A percentile compares a stretch with the other conserved stretches of the same genome.
Evolutionary conservation across 208 protist species (phyloP).

Genomic region (Trypanosomatidae sp.): DNA sequence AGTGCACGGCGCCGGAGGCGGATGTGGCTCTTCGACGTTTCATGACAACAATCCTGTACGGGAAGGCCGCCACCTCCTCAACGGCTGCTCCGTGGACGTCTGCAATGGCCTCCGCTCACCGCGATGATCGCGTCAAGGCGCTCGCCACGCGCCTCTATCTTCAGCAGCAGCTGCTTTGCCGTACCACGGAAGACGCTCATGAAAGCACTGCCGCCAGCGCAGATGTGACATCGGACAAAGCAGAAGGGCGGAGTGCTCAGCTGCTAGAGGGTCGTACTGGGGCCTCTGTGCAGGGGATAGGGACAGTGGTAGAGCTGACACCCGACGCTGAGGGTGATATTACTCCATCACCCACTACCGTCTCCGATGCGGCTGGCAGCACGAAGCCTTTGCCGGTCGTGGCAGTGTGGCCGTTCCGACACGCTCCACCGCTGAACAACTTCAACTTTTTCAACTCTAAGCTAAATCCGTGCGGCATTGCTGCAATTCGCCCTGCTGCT

Average conservation of each 20-base stretch:
- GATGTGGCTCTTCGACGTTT: neutral
- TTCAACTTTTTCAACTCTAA: constrained; percentile 52
- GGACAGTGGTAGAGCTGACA: neutral
- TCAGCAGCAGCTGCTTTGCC: constrained; percentile 19
- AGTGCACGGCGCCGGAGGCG: neutral
- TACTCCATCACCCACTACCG: neutral
- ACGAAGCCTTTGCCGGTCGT: neutral
- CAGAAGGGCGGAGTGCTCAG: neutral
- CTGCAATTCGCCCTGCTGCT: constrained; percentile 10
- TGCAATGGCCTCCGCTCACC: neutral
- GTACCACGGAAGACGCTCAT: neutral
- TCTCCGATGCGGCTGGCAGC: neutral
- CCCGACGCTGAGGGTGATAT: neutral
- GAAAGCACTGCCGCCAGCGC: neutral
- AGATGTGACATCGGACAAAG: neutral
- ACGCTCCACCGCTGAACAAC: constrained; percentile 42
- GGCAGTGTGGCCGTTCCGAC: constrained; percentile 60
- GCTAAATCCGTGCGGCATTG: constrained; percentile 31
- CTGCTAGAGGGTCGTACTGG: neutral
- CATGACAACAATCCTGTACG: constrained; percentile 8
- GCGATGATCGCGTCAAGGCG: constrained; percentile 21
- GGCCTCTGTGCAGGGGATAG: neutral
- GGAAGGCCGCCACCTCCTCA: neutral
- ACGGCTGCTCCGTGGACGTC: neutral
- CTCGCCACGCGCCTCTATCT: constrained; percentile 24